Evolutionary conservation across 2,329 filamentous ascomycete genomes (phyloP), one percentile per base, ranked within the genome.

Genomic region (Tolypocladium pustulatum): DNA sequence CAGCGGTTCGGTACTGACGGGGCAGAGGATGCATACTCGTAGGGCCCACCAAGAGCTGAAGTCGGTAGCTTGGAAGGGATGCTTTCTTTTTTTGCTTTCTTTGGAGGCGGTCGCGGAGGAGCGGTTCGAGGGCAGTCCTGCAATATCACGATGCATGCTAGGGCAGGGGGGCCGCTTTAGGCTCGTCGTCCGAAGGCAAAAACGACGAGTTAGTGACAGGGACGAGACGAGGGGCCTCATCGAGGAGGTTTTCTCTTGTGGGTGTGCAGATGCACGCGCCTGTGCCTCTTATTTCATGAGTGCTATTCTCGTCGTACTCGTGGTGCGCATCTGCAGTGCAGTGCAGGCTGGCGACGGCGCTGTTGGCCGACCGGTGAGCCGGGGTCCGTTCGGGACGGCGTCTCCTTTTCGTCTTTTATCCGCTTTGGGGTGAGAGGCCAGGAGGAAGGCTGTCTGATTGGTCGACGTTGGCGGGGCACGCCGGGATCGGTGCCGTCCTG

Each of bases 391-490:
- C 27, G 49, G 49, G 49, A n/a, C 49, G 49, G 12, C 17, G 27
- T n/a, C 30, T 34, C 30, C 49, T 52, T 34, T n/a, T 52, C 27
- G 49, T 34, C 49, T 41, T 55, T 55, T 43, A 34, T 55, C 54
- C 54, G 54, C 54, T 55, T 55, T 55, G 54, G 54, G 54, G 54
- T 55, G 22, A 27, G 54, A 55, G 54, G 37, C 54, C 32, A 37
- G 6, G 5, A 27, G 54, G 37, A 5, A 13, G 37, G 22, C 22
- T 4, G 1, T 1, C 25, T 55, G 25, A 40, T 55, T 55, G 54
- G 53, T 9, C 25, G 27, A 8, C 27, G 4, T 4, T 3, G 30
- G 49, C 49, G 49, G 49, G 49, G 30, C 30, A 8, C 49, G 49
- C 49, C 49, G 27, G 49, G 49, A 30, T 6, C 10, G 49, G 30